Conservation (phyloP, 352 stramenopile species). For the Pythium brachiatum region DNA sequence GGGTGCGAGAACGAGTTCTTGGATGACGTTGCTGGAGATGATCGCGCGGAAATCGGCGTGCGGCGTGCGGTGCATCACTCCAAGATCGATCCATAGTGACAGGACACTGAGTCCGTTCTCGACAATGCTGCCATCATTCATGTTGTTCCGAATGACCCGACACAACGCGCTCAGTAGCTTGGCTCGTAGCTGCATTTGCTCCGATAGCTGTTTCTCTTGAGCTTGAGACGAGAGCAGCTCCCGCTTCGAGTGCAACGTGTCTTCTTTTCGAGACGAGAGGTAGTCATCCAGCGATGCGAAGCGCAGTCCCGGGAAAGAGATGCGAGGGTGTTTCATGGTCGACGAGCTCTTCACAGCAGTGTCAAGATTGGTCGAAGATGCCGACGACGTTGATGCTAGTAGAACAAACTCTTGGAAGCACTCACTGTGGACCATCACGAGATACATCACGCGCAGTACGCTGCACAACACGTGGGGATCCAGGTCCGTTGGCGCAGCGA, state of each 20-base stretch:
- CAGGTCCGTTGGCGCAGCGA: constrained; percentile 25
- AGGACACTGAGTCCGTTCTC: constrained; percentile 26
- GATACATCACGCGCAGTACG: constrained; percentile 25
- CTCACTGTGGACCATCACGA: constrained; percentile 27
- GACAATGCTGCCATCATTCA: constrained; percentile 20
- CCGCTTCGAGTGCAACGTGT: neutral
- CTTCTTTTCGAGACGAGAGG: constrained; percentile 20
- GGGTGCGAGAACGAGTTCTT: constrained; percentile 29
- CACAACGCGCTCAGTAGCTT: constrained; percentile 32
- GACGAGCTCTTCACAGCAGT: neutral
- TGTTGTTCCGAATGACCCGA: constrained; percentile 33
- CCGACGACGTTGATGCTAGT: constrained; percentile 15
- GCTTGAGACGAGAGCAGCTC: constrained; percentile 14
- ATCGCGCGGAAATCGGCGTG: constrained; percentile 25
- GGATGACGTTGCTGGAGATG: constrained; percentile 26
- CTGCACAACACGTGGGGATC: constrained; percentile 24
- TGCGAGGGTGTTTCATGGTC: constrained; percentile 23
- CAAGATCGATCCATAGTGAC: constrained; percentile 24
- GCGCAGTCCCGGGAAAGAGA: constrained; percentile 24
- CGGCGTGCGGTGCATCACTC: neutral
- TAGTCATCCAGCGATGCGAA: constrained; percentile 27
- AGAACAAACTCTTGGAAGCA: constrained; percentile 32
- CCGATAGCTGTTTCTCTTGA: constrained; percentile 20
- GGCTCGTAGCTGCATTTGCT: constrained; percentile 24
- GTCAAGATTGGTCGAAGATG: neutral